Conservation (phyloP, 176 grass and related monocot species). For the Zea mays region Zm-B73-REFERENCE-NAM-5.0 NC_050096.1:69476001-69476500, state of each 20-base stretch:
- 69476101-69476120: background rate
- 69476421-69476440: conserved; percentile 15
- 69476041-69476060: background rate
- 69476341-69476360: conserved; percentile 38
- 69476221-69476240: conserved; percentile 7
- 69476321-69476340: conserved; percentile 2
- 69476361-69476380: conserved; percentile 31
- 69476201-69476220: background rate
- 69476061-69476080: background rate
- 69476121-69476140: conserved; percentile 1
- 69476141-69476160: background rate
- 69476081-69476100: conserved; percentile 20
- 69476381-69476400: conserved; percentile 3
- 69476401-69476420: conserved; percentile 38
- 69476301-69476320: conserved; percentile 2
- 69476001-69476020: conserved; percentile 18
- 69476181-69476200: background rate
- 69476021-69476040: background rate
- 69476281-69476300: background rate
- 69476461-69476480: background rate
- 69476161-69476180: background rate
- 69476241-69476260: conserved; percentile 5
- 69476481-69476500: background rate
- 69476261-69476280: background rate
- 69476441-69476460: background rate